These are phyloP conservation scores for Lipomyces orientalis DNA, from an alignment of 805 yeast species.

Conservation along the genomic window DNA sequence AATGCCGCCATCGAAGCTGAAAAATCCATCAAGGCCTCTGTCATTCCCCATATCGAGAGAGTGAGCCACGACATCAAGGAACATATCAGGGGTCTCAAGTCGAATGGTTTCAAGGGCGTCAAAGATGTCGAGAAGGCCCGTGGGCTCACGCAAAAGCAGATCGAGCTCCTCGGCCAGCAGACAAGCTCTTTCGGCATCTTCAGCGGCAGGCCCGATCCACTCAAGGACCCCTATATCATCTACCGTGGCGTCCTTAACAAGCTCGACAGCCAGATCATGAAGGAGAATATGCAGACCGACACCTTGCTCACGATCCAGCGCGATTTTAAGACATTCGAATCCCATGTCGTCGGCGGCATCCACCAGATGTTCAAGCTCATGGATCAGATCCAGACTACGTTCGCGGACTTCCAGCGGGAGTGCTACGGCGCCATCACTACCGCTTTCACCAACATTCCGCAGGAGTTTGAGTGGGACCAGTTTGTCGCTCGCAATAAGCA, in stretches of 20 bases:
- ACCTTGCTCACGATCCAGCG: slow-evolving; percentile 52
- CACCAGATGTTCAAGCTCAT: slow-evolving; percentile 49
- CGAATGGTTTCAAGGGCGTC: slow-evolving; percentile 46
- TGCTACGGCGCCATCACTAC: slow-evolving; percentile 45
- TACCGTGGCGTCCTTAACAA: slow-evolving; percentile 49
- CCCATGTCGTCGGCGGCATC: slow-evolving; percentile 52
- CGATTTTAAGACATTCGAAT: slow-evolving; percentile 51
- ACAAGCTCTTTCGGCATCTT: slow-evolving; percentile 45
- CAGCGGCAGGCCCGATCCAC: slow-evolving; percentile 47
- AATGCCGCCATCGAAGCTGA: slow-evolving; percentile 51
- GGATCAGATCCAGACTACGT: slow-evolving; percentile 42
- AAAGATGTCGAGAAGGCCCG: slow-evolving; percentile 50
- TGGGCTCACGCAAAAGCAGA: slow-evolving; percentile 47
- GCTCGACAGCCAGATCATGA: slow-evolving; percentile 52
- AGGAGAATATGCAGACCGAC: slow-evolving; percentile 55
- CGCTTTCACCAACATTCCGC: slow-evolving; percentile 47
- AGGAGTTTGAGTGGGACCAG: slow-evolving; percentile 54
- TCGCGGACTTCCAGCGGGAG: slow-evolving; percentile 44
- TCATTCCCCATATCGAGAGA: slow-evolving; percentile 54
- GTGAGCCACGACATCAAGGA: slow-evolving; percentile 50
- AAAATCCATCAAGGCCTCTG: slow-evolving; percentile 46
- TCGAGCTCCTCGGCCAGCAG: slow-evolving; percentile 48
- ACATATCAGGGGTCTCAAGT: slow-evolving; percentile 52
- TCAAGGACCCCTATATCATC: slow-evolving; percentile 55
- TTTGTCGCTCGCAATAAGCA: slow-evolving; percentile 47